These are phyloP conservation scores for Phaseolus lunatus DNA, from an alignment of 306 rosid species.

Conservation along the genomic window DNA sequence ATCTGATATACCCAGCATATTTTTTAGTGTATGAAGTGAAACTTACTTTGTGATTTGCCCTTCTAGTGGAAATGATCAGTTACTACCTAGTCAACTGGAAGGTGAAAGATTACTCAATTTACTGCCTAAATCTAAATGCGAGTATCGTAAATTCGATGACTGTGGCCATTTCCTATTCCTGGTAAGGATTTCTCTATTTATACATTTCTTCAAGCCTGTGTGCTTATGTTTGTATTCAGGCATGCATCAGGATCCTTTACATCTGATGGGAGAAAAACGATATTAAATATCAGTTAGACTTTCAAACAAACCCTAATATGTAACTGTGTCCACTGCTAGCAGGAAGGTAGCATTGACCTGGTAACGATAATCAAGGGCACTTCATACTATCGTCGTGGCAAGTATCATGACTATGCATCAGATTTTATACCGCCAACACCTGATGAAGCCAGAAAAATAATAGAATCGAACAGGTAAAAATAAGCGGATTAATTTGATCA, in stretches of 20 bases:
- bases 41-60: constrained; percentile 48
- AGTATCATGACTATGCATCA: constrained; percentile 61
- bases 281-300: constrained; percentile 21
- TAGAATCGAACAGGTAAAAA: constrained; percentile 58
- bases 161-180: constrained; percentile 81
- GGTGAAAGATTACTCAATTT: constrained; percentile 59
- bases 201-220: constrained; percentile 23
- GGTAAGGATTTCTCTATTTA: constrained; percentile 60
- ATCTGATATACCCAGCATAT: constrained; percentile 2
- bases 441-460: constrained; percentile 51
- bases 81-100: constrained; percentile 77
- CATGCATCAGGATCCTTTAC: constrained; percentile 23
- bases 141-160: constrained; percentile 65
- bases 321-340: constrained; percentile 42
- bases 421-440: constrained; percentile 80
- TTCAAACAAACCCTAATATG: constrained; percentile 21
- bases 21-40: constrained; percentile 32
- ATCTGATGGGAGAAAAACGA: constrained; percentile 25
- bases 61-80: constrained; percentile 75
- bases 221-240: constrained; percentile 3
- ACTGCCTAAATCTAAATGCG: constrained; percentile 63
- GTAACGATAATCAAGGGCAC: constrained; percentile 69
- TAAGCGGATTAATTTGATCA: constrained; percentile 29
- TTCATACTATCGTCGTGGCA: constrained; percentile 78
- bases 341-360: constrained; percentile 79